Evolutionary conservation across 2,329 filamentous ascomycete species (phyloP), one percentile per base, ranked within the genome.

Genomic region (Fusarium concolor): DNA sequence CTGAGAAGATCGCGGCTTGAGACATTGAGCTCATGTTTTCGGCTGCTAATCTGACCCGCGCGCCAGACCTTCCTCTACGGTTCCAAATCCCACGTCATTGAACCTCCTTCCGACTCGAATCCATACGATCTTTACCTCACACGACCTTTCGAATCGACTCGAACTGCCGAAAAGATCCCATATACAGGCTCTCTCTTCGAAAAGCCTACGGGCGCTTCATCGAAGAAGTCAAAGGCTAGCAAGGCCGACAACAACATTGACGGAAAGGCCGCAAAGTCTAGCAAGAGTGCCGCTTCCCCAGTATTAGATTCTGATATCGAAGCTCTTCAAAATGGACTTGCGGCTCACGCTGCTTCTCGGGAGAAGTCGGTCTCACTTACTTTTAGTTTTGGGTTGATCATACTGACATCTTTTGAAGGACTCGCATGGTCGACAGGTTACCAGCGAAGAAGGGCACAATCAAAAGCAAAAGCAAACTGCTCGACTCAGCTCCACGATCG

Each of bases 51-150:
- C 46, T 35, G 24, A 45, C 49, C 20, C 26, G 46, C 41, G 15
- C 49, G 59, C 46, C 68, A 89, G 87, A 84, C 82, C 20, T 80
- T 90, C 44, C 79, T 83, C 41, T 89, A 86, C 70, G 86, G 85
- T 67, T 80, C 81, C 20, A 82, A 80, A 65, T 82, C 81, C 29
- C 82, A 87, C 70, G 77, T 77, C 44, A 81, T 88, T 62, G 75
- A 80, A 53, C 79, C 77, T 53, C 80, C 80, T 17, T 67, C 79
- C 50, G 81, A 85, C 53, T 79, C 83, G 17, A 80, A 82, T 53
- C 79, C 84, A 29, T 85, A 85, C 77, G 87, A 90, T 56, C 78
- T 90, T 26, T 90, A 85, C 75, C 80, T 85, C 39, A 84, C 85
- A 44, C 81, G 84, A 63, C 81, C 84, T n/a, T 81, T 82, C 69